Evolutionary conservation across 176 grass and related monocot species (phyloP).

Genomic region (Metroxylon sagu): DNA sequence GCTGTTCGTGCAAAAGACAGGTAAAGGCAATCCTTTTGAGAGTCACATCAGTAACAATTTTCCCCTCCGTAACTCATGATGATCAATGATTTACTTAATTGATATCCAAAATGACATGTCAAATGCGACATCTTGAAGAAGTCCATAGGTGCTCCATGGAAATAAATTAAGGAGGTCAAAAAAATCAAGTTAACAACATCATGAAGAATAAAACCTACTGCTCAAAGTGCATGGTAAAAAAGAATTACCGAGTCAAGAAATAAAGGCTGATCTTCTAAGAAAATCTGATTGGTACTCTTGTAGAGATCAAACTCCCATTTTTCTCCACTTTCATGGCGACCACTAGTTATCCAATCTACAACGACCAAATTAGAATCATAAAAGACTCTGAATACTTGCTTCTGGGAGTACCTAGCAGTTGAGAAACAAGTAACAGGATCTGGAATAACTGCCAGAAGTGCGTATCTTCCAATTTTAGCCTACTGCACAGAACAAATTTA

Average conservation of each 20-base stretch:
- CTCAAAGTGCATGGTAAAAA: conserved; percentile 4
- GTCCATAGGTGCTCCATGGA: no score
- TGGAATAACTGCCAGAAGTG: conserved; percentile 66
- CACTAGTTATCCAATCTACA: conserved; percentile 94
- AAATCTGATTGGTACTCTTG: conserved; percentile 59
- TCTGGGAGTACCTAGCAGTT: conserved; percentile 54
- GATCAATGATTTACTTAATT: no score
- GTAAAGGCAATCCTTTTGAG: no score
- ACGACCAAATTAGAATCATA: conserved; percentile 61
- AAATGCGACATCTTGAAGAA: no score
- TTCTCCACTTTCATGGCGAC: conserved; percentile 73
- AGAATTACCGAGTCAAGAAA: conserved; percentile 70
- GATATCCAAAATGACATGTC: no score
- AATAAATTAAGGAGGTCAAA: no score
- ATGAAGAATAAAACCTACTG: background rate
- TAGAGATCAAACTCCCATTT: conserved; percentile 64
- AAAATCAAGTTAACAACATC: no score
- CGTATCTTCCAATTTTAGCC: conserved; percentile 61
- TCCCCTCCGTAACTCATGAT: no score
- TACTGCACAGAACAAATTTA: conserved; percentile 38
- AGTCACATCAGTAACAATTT: no score
- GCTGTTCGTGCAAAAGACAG: no score
- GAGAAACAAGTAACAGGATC: conserved; percentile 90
- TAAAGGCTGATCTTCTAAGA: conserved; percentile 56
- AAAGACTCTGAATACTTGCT: conserved; percentile 63